A percentile compares a stretch with the other conserved stretches of the same genome.
Conservation (phyloP, 495 filamentous ascomycete species). For the Penicillium antarcticum region DNA sequence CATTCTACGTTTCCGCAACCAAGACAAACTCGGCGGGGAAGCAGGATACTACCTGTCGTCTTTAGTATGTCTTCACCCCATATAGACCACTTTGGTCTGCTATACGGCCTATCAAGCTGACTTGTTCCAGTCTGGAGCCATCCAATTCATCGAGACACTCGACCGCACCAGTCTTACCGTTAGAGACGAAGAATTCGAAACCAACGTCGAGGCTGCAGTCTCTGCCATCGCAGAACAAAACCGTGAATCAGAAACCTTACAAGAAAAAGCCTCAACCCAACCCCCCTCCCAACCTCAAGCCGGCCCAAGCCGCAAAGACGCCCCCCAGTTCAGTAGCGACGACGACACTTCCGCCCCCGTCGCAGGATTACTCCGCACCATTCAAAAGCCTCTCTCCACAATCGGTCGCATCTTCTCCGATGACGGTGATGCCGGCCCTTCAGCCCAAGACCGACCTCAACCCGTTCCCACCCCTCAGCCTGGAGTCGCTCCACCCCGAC, state of each 20-base stretch:
- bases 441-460: conserved; percentile 34
- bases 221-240: conserved; percentile 94
- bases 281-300: conserved; percentile 41
- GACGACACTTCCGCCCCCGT: conserved; percentile 73
- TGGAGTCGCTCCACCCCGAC: conserved; percentile 49
- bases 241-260: conserved; percentile 48
- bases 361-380: conserved; percentile 80
- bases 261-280: conserved; percentile 52
- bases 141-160: conserved; percentile 95
- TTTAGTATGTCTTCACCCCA: conserved; percentile 51
- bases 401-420: conserved; percentile 98
- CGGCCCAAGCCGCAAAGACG: conserved; percentile 38
- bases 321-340: conserved; percentile 43
- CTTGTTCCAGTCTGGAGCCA: conserved; percentile 72
- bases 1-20: conserved; percentile 92
- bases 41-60: conserved; percentile 98
- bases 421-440: conserved; percentile 42
- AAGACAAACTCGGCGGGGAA: conserved; percentile 94
- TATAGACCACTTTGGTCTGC: background rate
- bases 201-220: conserved; percentile 90
- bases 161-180: conserved; percentile 93
- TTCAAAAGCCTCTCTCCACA: conserved; percentile 85
- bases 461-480: conserved; percentile 59
- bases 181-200: conserved; percentile 90
- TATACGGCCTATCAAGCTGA: conserved; percentile 10